Conservation (phyloP, 257 asterid genomes). For the Orobanche coerulescens region DNA sequence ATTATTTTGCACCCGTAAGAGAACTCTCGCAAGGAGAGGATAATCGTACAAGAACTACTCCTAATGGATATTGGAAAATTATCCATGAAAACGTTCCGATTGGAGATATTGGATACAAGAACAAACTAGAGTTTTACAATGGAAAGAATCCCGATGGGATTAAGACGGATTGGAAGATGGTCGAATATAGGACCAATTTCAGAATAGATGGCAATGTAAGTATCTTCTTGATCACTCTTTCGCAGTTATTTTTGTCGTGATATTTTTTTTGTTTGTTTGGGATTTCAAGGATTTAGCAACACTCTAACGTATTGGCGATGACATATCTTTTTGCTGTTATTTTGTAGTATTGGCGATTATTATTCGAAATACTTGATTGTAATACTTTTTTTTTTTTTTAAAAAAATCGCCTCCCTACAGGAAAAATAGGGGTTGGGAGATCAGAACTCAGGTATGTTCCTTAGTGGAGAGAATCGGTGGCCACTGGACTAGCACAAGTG, state of each 20-base stretch:
- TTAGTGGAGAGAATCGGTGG: too few relatives aligned
- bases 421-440: too few relatives aligned
- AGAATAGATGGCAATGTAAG: background rate
- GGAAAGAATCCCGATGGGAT: background rate
- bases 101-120: slow-evolving; percentile 5
- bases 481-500: too few relatives aligned
- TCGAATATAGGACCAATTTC: background rate
- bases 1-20: background rate
- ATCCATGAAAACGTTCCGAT: background rate
- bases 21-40: background rate
- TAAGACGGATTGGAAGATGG: slow-evolving; percentile 18
- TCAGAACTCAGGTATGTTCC: too few relatives aligned
- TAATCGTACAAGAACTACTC: background rate
- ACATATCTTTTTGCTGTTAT: too few relatives aligned
- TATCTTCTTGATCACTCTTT: background rate
- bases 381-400: too few relatives aligned
- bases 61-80: slow-evolving; percentile 11
- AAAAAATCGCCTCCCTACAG: too few relatives aligned
- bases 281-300: background rate
- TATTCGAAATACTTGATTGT: too few relatives aligned
- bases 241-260: too few relatives aligned
- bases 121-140: background rate
- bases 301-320: too few relatives aligned
- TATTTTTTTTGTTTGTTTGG: background rate
- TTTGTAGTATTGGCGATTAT: too few relatives aligned